These are phyloP conservation scores for Entonaema liquescens DNA, from an alignment of 495 filamentous ascomycete genomes.

Conservation along the genomic window DNA sequence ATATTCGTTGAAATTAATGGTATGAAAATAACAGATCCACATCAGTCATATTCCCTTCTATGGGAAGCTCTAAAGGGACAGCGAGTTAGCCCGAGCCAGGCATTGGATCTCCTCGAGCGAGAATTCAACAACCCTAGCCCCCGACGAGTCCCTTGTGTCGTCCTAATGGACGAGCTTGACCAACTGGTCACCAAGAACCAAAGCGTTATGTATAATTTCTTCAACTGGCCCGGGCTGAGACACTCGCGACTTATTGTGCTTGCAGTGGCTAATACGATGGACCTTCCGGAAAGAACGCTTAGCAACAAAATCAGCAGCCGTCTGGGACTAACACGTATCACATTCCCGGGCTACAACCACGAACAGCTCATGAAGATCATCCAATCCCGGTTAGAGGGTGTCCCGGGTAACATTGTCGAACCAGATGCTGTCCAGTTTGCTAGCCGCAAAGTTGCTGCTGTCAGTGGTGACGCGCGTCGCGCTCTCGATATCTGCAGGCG, in stretches of 20 bases:
- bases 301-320: conserved; percentile 98
- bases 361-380: conserved; percentile 99
- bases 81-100: conserved; percentile 89
- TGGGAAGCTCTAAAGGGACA: conserved; percentile 97
- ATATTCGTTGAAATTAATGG: conserved; percentile 99
- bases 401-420: conserved; percentile 90
- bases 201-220: conserved; percentile 99
- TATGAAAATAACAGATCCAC: conserved; percentile 98
- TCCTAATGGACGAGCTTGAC: conserved; percentile 98
- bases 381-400: conserved; percentile 82
- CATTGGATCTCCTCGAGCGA: conserved; percentile 85
- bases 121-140: conserved; percentile 93
- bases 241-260: conserved; percentile 94
- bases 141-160: conserved; percentile 91
- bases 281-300: conserved; percentile 93
- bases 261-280: conserved; percentile 99
- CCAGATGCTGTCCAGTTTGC: conserved; percentile 96
- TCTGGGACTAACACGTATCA: conserved; percentile 88
- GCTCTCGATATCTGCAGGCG: conserved; percentile 95
- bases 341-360: conserved; percentile 97
- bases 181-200: conserved; percentile 98
- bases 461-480: conserved; percentile 91
- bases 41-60: conserved; percentile 92
- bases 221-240: conserved; percentile 97
- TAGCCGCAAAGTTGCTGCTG: conserved; percentile 93